Evolutionary conservation across 2,329 filamentous ascomycete genomes (phyloP).

Genomic region (Xylaria multiplex): DNA sequence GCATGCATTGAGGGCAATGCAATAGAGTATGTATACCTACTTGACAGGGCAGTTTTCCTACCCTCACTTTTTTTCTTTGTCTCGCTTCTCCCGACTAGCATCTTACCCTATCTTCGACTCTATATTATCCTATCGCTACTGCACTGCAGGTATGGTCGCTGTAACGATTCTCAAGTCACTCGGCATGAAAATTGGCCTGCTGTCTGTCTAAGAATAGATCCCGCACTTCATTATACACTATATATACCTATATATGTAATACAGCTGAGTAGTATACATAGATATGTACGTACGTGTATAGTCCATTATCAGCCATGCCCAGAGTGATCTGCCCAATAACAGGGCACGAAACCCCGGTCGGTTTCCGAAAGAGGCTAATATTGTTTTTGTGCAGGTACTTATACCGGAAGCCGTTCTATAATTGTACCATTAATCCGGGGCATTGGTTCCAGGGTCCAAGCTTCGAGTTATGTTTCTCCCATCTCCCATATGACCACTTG

Average conservation of each 20-base stretch:
- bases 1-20: constrained; percentile 5
- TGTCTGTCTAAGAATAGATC: neutral
- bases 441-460: constrained; percentile 24
- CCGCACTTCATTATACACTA: no score
- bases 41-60: neutral
- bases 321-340: constrained; percentile 22
- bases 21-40: neutral
- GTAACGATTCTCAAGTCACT: neutral
- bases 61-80: neutral
- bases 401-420: constrained; percentile 31
- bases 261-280: neutral
- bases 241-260: no score
- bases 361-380: constrained; percentile 36
- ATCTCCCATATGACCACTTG: constrained; percentile 17
- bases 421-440: constrained; percentile 33
- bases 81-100: neutral
- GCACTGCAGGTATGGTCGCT: neutral
- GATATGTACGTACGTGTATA: neutral
- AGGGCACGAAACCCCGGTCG: constrained; percentile 12
- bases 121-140: neutral
- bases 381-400: constrained; percentile 19
- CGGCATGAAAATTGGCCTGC: neutral
- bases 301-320: neutral
- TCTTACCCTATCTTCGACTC: neutral
- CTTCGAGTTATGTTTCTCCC: neutral